Evolutionary conservation across 306 rosid species (phyloP).

Genomic region (Ormosia emarginata): DNA sequence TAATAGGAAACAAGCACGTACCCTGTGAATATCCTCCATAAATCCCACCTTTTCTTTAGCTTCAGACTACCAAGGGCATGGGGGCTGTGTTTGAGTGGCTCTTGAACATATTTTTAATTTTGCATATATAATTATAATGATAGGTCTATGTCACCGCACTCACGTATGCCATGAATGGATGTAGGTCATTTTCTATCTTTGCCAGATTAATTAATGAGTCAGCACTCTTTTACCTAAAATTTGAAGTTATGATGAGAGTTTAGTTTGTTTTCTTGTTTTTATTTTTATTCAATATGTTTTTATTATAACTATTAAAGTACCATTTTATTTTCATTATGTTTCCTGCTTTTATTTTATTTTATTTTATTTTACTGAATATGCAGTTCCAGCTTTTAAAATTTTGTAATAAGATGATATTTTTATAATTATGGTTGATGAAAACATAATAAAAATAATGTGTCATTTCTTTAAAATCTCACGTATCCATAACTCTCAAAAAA

Average conservation of each 20-base stretch:
- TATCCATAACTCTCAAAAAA: too few relatives aligned
- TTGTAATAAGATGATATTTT: too few relatives aligned
- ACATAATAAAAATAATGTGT: too few relatives aligned
- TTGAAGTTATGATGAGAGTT: not conserved
- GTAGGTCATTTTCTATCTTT: not conserved
- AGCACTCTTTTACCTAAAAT: not conserved
- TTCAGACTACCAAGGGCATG: not conserved
- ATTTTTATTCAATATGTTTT: too few relatives aligned
- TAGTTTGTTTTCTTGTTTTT: too few relatives aligned
- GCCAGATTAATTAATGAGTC: not conserved
- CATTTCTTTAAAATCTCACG: too few relatives aligned
- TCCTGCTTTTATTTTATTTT: not conserved
- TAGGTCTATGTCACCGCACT: constrained; percentile 16
- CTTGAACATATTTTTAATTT: not conserved
- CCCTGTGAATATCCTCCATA: constrained; percentile 22
- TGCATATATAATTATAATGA: not conserved
- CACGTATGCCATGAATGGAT: not conserved
- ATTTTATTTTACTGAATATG: too few relatives aligned
- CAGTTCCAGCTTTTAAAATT: too few relatives aligned
- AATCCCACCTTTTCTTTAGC: constrained; percentile 1
- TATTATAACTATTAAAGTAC: too few relatives aligned
- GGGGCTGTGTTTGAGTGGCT: not conserved
- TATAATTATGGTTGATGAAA: too few relatives aligned
- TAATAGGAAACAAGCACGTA: not conserved
- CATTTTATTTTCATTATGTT: not conserved